Evolutionary conservation across 495 filamentous ascomycete genomes (phyloP).

Genomic region (Arthonia radiata): DNA sequence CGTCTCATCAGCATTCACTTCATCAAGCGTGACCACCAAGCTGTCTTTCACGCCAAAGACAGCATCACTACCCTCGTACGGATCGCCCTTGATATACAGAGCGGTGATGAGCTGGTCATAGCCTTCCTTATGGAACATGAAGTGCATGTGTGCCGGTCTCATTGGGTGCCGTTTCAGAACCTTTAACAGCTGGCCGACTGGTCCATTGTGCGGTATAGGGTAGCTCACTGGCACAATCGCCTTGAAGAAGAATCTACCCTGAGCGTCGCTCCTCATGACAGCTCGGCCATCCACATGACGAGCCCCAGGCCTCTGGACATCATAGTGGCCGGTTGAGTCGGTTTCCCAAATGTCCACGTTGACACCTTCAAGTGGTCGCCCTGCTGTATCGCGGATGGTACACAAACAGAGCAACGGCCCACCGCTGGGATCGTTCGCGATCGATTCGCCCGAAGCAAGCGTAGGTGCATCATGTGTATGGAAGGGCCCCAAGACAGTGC

Average conservation of each 20-base stretch:
- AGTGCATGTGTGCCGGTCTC: conserved; percentile 77
- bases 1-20: conserved; percentile 33
- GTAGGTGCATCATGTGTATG: conserved; percentile 69
- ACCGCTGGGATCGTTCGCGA: conserved; percentile 47
- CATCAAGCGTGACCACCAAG: conserved; percentile 45
- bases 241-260: conserved; percentile 71
- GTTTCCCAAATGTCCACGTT: conserved; percentile 91
- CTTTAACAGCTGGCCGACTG: conserved; percentile 55
- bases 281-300: conserved; percentile 56
- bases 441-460: conserved; percentile 34
- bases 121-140: conserved; percentile 74
- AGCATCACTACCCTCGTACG: conserved; percentile 74
- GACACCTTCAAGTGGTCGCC: conserved; percentile 39
- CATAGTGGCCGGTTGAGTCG: conserved; percentile 65
- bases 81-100: conserved; percentile 60
- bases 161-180: conserved; percentile 51
- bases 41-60: conserved; percentile 86
- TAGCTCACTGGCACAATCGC: conserved; percentile 74
- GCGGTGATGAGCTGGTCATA: conserved; percentile 76
- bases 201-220: conserved; percentile 74
- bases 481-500: conserved; percentile 79
- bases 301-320: conserved; percentile 57
- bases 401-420: conserved; percentile 56
- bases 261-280: conserved; percentile 41
- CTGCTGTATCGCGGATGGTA: conserved; percentile 41